These are phyloP conservation scores for Coniferiporia sulphurascens DNA, from an alignment of 1,284 basidiomycete species.

Conservation along the genomic window DNA sequence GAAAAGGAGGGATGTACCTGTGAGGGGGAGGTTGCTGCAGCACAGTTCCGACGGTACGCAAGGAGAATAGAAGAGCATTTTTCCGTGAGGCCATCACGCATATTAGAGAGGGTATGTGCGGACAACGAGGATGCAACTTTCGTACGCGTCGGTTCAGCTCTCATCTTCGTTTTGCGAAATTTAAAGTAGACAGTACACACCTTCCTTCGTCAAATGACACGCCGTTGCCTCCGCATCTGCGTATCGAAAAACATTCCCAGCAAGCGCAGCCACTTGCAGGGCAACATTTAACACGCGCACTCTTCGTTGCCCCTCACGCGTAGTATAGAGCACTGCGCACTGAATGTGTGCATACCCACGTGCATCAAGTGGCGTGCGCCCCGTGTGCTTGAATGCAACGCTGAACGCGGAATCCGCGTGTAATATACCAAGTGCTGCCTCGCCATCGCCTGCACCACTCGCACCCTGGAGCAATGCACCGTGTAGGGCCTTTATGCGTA, in stretches of 20 bases:
- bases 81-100: slow-evolving; percentile 84
- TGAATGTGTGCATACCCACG: slow-evolving; percentile 82
- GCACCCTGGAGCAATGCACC: slow-evolving; percentile 79
- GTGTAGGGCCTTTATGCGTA: slow-evolving; percentile 67
- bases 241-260: slow-evolving; percentile 89
- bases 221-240: slow-evolving; percentile 90
- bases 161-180: not conserved
- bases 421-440: slow-evolving; percentile 77
- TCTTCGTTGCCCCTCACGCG: slow-evolving; percentile 71
- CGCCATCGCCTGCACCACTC: slow-evolving; percentile 46
- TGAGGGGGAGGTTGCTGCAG: slow-evolving; percentile 72
- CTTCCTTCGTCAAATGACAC: slow-evolving; percentile 73
- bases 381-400: slow-evolving; percentile 52
- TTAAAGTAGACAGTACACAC: slow-evolving; percentile 39
- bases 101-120: slow-evolving; percentile 62
- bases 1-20: slow-evolving; percentile 53
- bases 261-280: slow-evolving; percentile 75
- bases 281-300: slow-evolving; percentile 87
- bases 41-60: slow-evolving; percentile 90
- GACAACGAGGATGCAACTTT: slow-evolving; percentile 68
- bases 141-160: slow-evolving; percentile 1
- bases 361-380: slow-evolving; percentile 51
- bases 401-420: slow-evolving; percentile 82
- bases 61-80: slow-evolving; percentile 81
- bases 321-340: slow-evolving; percentile 90